Conservation (phyloP, 345 rosid species). For the Populus deltoides region DNA sequence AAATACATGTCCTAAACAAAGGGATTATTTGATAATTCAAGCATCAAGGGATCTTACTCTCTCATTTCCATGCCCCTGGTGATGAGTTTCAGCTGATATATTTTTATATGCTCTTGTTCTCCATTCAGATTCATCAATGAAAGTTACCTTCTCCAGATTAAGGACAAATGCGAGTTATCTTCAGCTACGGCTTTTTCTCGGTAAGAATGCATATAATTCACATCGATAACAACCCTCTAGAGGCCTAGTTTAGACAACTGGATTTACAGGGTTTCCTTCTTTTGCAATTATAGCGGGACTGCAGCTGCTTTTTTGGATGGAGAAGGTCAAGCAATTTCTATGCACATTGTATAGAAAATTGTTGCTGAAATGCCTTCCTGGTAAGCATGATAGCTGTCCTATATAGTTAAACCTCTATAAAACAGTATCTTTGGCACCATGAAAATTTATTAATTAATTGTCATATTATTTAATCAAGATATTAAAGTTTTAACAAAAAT, state of each 20-base stretch:
- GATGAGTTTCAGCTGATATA: neutral
- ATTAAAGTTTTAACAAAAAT: too few species aligned
- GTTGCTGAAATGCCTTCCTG: neutral
- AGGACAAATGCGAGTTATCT: slow-evolving; percentile 40
- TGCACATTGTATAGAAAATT: slow-evolving; percentile 6
- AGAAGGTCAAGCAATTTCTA: slow-evolving; percentile 43
- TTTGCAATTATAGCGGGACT: slow-evolving; percentile 34
- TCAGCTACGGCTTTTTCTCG: slow-evolving; percentile 48
- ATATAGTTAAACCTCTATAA: too few species aligned
- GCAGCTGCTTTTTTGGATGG: slow-evolving; percentile 49
- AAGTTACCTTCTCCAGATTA: slow-evolving; percentile 33
- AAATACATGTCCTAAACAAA: neutral
- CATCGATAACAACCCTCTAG: neutral
- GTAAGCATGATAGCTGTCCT: too few species aligned
- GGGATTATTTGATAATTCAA: neutral
- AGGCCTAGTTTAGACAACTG: neutral
- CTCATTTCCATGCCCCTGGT: neutral
- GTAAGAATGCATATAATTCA: slow-evolving; percentile 32
- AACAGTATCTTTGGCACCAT: too few species aligned
- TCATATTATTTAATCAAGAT: too few species aligned
- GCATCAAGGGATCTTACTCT: neutral
- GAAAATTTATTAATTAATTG: too few species aligned
- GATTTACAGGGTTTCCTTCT: neutral
- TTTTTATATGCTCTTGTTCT: too few species aligned
- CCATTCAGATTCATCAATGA: slow-evolving; percentile 38